Conservation (phyloP, 148 eudicot species). For the Fagopyrum esculentum region DNA sequence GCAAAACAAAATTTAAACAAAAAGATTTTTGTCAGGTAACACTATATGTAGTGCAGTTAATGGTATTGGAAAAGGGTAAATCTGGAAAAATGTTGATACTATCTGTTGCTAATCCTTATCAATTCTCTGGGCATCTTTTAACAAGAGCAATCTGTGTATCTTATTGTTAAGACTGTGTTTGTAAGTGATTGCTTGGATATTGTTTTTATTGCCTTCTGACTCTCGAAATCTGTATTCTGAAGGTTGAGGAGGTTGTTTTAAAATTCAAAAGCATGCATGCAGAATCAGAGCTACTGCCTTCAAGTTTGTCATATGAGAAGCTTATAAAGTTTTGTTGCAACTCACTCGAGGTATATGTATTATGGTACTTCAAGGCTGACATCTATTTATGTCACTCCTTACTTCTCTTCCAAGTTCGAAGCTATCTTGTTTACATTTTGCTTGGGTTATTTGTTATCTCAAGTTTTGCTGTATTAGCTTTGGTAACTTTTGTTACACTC, state of each 20-base stretch:
- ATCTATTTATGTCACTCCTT: neutral
- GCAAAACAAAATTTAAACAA: neutral
- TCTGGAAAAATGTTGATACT: neutral
- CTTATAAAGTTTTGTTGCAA: conserved; percentile 55
- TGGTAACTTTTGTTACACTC: neutral
- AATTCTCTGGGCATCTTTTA: neutral
- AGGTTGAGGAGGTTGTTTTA: conserved; percentile 58
- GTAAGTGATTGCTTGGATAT: neutral
- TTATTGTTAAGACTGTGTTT: neutral
- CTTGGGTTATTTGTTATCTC: neutral
- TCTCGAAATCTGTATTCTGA: conserved; percentile 19
- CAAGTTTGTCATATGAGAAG: conserved; percentile 56
- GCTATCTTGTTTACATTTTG: neutral
- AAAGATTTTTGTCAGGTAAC: neutral
- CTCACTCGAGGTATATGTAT: conserved; percentile 43
- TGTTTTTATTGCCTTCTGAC: conserved; percentile 14
- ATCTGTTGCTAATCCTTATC: neutral
- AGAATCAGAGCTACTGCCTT: conserved; percentile 53
- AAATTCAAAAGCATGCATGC: conserved; percentile 55
- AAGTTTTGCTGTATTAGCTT: neutral
- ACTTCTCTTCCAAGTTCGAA: neutral
- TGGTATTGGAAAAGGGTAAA: neutral
- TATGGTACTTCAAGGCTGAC: neutral
- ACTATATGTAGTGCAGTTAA: neutral
- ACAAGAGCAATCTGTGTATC: neutral